Evolutionary conservation across 352 stramenopile genomes (phyloP).

Genomic region (Globisporangium parvum): DNA sequence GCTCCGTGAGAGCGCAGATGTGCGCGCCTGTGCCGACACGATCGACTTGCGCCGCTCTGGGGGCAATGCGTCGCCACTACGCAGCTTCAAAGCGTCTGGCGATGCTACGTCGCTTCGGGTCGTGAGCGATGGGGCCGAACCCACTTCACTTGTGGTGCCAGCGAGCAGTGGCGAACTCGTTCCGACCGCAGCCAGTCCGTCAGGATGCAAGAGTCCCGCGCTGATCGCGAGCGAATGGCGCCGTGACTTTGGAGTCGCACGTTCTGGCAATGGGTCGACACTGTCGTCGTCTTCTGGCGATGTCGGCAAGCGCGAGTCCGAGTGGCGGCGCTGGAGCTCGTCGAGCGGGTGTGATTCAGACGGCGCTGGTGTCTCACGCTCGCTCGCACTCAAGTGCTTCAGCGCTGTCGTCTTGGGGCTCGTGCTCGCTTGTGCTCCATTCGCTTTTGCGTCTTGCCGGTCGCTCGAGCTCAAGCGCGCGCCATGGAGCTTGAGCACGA

Average conservation of each 20-base stretch:
- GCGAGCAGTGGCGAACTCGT: not conserved
- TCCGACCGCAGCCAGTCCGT: not conserved
- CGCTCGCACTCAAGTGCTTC: not conserved
- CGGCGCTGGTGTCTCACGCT: not conserved
- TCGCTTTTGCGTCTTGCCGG: not conserved
- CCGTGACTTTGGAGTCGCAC: too few species aligned
- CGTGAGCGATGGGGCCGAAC: too few species aligned
- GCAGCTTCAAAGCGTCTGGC: not conserved
- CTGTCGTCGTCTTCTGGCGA: not conserved
- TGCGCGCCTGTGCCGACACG: not conserved
- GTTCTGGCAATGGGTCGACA: not conserved
- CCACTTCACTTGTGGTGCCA: not conserved
- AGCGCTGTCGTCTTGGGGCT: not conserved
- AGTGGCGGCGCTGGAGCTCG: conserved; percentile 8
- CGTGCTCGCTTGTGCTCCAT: not conserved
- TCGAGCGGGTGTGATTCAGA: not conserved
- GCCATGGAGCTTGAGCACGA: conserved; percentile 29
- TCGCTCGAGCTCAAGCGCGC: not conserved
- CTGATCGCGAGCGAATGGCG: too few species aligned
- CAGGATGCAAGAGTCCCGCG: too few species aligned
- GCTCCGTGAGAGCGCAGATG: not conserved
- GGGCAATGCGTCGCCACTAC: not conserved
- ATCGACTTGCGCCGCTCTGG: conserved; percentile 2
- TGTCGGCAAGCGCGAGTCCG: not conserved
- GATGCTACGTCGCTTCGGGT: not conserved